Evolutionary conservation across 768 basidiomycete genomes (phyloP).

Genomic region (Hericium coralloides): DNA sequence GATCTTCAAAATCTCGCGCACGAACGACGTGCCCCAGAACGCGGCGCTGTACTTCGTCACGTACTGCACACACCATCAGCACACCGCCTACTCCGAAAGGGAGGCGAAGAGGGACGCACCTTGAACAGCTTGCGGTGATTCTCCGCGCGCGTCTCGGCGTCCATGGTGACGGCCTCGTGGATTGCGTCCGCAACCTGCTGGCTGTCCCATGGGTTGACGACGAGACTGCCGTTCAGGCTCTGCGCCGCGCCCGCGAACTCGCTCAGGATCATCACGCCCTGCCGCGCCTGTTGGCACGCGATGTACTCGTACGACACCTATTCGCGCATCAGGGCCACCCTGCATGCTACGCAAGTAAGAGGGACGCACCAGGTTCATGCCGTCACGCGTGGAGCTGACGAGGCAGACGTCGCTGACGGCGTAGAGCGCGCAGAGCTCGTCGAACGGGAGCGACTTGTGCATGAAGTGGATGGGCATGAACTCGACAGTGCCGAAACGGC

Average conservation of each 20-base stretch:
- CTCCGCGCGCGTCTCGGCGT: conserved; percentile 69
- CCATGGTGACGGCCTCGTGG: conserved; percentile 89
- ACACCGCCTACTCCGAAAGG: neutral
- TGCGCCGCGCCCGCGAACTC: conserved; percentile 98
- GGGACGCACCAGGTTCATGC: conserved; percentile 92
- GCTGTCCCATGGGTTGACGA: conserved; percentile 99
- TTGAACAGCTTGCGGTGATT: conserved; percentile 95
- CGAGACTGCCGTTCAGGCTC: conserved; percentile 88
- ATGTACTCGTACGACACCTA: conserved; percentile 99
- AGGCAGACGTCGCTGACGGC: conserved; percentile 94
- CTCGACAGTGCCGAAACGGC: conserved; percentile 96
- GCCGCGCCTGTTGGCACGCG: conserved; percentile 85
- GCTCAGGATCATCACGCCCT: conserved; percentile 96
- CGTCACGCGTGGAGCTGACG: conserved; percentile 91
- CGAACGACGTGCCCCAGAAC: conserved; percentile 89
- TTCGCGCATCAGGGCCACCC: neutral
- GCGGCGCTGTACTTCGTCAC: conserved; percentile 91
- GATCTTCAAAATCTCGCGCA: conserved; percentile 71
- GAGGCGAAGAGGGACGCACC: neutral
- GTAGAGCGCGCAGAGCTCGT: conserved; percentile 96
- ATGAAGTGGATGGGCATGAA: conserved; percentile 99
- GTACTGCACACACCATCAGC: conserved; percentile 32
- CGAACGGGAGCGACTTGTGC: conserved; percentile 90
- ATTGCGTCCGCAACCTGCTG: conserved; percentile 98
- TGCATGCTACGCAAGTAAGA: conserved; percentile 9